A percentile compares a stretch with the other conserved stretches of the same genome.
Conservation (phyloP, 2,329 filamentous ascomycete species). For the Aspergillus fumigatiaffinis region DNA sequence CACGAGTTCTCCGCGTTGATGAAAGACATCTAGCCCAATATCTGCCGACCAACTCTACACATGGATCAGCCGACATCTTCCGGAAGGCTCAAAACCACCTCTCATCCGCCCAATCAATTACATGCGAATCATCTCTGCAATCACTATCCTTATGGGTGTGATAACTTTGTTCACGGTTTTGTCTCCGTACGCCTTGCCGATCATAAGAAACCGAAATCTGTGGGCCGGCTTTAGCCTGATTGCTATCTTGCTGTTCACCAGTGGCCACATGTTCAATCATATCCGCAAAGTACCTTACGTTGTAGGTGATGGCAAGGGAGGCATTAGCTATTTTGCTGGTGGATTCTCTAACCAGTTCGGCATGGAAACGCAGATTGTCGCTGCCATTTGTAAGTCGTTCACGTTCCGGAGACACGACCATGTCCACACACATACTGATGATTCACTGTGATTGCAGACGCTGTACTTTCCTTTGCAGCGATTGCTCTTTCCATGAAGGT, state of each 20-base stretch:
- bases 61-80: conserved; percentile 76
- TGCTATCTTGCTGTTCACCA: conserved; percentile 85
- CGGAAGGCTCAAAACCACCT: conserved; percentile 71
- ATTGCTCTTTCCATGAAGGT: conserved; percentile 91
- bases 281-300: conserved; percentile 96
- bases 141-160: conserved; percentile 65
- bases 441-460: conserved; percentile 50
- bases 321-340: conserved; percentile 81
- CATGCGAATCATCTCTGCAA: conserved; percentile 64
- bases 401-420: not conserved
- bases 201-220: conserved; percentile 84
- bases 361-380: conserved; percentile 91
- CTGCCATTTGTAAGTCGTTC: conserved; percentile 75
- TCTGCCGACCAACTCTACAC: conserved; percentile 71
- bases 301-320: conserved; percentile 74
- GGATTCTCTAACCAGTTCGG: conserved; percentile 95
- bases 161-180: conserved; percentile 67
- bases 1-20: not conserved
- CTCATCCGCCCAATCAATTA: conserved; percentile 86
- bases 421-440: conserved; percentile 12
- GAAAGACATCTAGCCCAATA: conserved; percentile 54
- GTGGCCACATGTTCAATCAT: conserved; percentile 99
- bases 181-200: conserved; percentile 72
- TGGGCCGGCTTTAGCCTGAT: conserved; percentile 92
- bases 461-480: conserved; percentile 78